Conservation (phyloP, 371 early-diverging fungal genomes). For the Chytridiales sp. region DNA sequence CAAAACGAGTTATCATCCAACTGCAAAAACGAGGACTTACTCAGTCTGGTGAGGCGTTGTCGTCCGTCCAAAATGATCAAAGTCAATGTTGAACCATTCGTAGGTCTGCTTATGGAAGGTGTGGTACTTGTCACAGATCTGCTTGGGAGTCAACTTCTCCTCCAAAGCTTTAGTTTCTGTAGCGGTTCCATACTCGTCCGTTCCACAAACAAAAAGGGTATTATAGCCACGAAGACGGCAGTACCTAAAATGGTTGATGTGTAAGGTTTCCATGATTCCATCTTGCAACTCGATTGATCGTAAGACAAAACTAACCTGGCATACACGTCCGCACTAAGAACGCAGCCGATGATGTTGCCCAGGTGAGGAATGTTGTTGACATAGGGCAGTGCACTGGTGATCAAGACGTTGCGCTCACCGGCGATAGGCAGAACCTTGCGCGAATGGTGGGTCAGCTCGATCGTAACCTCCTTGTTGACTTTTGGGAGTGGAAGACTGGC, state of each 20-base stretch:
- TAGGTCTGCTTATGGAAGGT: constrained; percentile 88
- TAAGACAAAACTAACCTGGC: constrained; percentile 61
- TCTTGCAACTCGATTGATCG: background rate
- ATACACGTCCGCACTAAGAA: constrained; percentile 98
- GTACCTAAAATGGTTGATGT: constrained; percentile 55
- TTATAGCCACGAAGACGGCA: constrained; percentile 91
- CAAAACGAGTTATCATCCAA: background rate
- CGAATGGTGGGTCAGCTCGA: constrained; percentile 37
- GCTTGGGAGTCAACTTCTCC: constrained; percentile 85
- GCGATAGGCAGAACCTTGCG: constrained; percentile 39
- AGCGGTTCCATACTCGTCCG: constrained; percentile 99
- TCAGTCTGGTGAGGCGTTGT: constrained; percentile 87
- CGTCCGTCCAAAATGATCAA: constrained; percentile 98
- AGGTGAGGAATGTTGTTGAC: constrained; percentile 99
- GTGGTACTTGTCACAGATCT: constrained; percentile 96
- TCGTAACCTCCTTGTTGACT: constrained; percentile 23
- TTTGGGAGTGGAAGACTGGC: too few species aligned
- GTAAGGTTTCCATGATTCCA: background rate
- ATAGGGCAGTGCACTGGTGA: constrained; percentile 99
- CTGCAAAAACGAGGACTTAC: constrained; percentile 24
- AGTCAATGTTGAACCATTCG: constrained; percentile 95
- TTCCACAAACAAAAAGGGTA: constrained; percentile 95
- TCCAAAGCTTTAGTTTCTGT: constrained; percentile 99
- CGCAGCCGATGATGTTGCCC: constrained; percentile 99
- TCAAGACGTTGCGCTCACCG: constrained; percentile 78